A percentile compares a stretch with the other conserved stretches of the same genome.
Evolutionary conservation across 768 basidiomycete genomes (phyloP).

Genomic region (Hortiboletus flavorubellus): DNA sequence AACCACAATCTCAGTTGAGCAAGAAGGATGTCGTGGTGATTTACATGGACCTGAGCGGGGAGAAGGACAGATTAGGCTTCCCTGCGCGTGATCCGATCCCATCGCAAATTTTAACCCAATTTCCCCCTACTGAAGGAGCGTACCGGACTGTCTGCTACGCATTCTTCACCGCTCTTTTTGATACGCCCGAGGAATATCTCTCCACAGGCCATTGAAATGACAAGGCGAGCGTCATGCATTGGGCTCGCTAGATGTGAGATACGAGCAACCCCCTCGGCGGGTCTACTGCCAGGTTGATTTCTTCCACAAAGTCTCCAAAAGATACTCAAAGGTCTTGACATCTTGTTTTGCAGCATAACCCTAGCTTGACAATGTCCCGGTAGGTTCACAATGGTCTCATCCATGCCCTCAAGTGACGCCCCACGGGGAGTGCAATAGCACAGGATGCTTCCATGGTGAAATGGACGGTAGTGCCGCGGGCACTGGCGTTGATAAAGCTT

Average conservation of each 20-base stretch:
- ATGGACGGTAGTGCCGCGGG: neutral
- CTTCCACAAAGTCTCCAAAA: neutral
- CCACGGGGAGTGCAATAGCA: neutral
- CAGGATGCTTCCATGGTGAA: neutral
- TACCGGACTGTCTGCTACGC: slow-evolving; percentile 9
- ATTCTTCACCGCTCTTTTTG: slow-evolving; percentile 16
- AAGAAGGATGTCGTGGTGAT: slow-evolving; percentile 13
- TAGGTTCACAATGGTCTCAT: neutral
- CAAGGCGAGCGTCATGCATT: neutral
- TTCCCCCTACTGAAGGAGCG: neutral
- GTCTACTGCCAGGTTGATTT: neutral
- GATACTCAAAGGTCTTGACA: neutral
- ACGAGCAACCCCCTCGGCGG: neutral
- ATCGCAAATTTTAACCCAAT: slow-evolving; percentile 10
- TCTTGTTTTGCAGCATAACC: rapidly evolving
- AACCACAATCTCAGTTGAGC: neutral
- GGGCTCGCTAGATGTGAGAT: slow-evolving; percentile 2
- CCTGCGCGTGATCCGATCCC: neutral
- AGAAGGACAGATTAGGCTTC: no score
- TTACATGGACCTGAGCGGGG: slow-evolving; percentile 14
- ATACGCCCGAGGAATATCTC: neutral
- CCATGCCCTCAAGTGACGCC: neutral
- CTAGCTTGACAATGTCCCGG: neutral
- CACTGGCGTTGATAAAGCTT: neutral
- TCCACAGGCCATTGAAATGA: no score